Evolutionary conservation across 805 yeast species (phyloP), one percentile per base, ranked within the genome.

Genomic region (Wickerhamiella shivajii): DNA sequence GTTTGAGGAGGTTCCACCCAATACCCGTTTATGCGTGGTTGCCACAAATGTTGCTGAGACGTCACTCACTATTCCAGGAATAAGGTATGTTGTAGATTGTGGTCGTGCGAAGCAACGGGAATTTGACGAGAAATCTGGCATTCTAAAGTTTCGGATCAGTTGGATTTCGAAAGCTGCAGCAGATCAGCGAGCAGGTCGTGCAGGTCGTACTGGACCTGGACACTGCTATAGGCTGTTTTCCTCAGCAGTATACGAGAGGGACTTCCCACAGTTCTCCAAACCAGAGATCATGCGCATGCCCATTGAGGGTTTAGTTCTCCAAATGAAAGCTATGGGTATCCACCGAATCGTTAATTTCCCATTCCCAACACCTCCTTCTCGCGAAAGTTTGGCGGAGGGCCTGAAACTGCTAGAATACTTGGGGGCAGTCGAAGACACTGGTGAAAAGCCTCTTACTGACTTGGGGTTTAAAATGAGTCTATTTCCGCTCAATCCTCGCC

Each of bases 11-110:
- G 93, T 95, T 2, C 98, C 98, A 3, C 58, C 61, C 17, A 93
- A 93, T 4, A 67, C 84, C 25, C 66, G 99, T 47, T 55, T 90
- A 7, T 84, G 96, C 61, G 77, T 90, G 24, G 81, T 90, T 20
- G 94, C 99, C 4, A 90, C 99, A 2, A 90, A 90, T 51, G 93
- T 90, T 37, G 99, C 99, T 0, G 99, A 90, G 54, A 90, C 99
- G 0, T 84, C 96, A 1, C 66, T 90, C 51, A 90, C 99, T 0
- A 90, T 90, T 45, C 98, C 98, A 0, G 92, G 93, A 7, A 79
- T 92, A 24, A 63, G 92, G 38, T 90, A 90, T 50, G 98, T 90
- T 22, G 80, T 90, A 30, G 99, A 90, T 54, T 71, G 92, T 56
- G 99, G 99, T 16, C 69, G 97, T 41, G 67, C 93, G 0, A 90